Percentiles rank a stretch among this genome's conserved stretches.
Conservation (phyloP, 1,139 yeast genomes). For the Yamadazyma spencermartinsiae region DNA sequence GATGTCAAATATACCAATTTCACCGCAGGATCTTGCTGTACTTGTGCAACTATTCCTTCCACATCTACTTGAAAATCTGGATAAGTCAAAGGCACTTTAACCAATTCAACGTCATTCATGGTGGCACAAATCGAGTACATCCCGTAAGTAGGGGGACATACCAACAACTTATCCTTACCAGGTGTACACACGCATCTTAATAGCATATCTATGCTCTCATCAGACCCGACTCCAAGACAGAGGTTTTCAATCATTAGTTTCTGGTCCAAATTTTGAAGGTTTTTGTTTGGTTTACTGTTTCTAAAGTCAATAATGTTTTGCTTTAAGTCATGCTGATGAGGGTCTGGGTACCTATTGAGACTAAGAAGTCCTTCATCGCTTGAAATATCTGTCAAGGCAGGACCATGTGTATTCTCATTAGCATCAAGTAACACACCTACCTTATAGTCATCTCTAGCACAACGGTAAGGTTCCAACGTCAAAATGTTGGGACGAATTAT, state of each 20-base stretch:
- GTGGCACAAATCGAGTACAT: conserved; percentile 93
- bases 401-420: conserved; percentile 94
- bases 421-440: conserved; percentile 90
- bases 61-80: conserved; percentile 68
- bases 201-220: conserved; percentile 88
- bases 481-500: conserved; percentile 83
- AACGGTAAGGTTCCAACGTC: conserved; percentile 82
- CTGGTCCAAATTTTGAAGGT: conserved; percentile 17
- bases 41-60: conserved; percentile 50
- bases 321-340: conserved; percentile 85
- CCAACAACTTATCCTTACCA: conserved; percentile 73
- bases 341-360: conserved; percentile 93
- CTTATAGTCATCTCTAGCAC: conserved; percentile 92
- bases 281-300: conserved; percentile 45
- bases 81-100: conserved; percentile 61
- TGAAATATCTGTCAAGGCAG: conserved; percentile 50
- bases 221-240: conserved; percentile 96
- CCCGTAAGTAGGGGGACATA: conserved; percentile 96
- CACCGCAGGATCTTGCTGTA: conserved; percentile 58
- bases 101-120: conserved; percentile 81
- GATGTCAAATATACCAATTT: conserved; percentile 86
- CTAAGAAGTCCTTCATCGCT: conserved; percentile 38
- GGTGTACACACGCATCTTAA: conserved; percentile 86
- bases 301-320: conserved; percentile 70
- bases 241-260: conserved; percentile 64